Percentiles rank a stretch among this genome's conserved stretches.
These are phyloP conservation scores for Aspergillus cavernicola DNA, from an alignment of 495 filamentous ascomycete species.

Conservation along the genomic window DNA sequence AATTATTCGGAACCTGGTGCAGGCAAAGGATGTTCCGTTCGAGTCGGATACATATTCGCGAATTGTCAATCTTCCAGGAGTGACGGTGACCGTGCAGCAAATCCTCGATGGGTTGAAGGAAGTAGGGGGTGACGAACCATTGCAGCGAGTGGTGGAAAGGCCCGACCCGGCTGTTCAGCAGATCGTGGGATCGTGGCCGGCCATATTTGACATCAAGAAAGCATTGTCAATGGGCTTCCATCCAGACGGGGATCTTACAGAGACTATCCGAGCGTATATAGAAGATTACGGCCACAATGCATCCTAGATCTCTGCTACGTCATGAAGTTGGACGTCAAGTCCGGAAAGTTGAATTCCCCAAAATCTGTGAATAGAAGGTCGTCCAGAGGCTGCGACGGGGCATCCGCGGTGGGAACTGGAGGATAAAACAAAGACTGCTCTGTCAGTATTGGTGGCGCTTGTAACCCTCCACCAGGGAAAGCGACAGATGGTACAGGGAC, in stretches of 20 bases:
- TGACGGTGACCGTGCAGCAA: not conserved
- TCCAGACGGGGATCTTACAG: not conserved
- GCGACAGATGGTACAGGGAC: not conserved
- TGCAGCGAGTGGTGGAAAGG: not conserved
- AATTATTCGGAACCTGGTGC: slow-evolving; percentile 2
- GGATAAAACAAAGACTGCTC: not conserved
- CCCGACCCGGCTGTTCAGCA: not conserved
- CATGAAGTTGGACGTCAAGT: slow-evolving; percentile 11
- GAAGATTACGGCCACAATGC: slow-evolving; percentile 1
- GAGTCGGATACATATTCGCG: not conserved
- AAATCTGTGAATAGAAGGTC: slow-evolving; percentile 6
- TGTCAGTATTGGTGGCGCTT: not conserved
- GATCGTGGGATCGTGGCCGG: slow-evolving; percentile 6
- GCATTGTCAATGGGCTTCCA: not conserved
- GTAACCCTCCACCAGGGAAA: not conserved
- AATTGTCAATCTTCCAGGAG: slow-evolving; percentile 1
- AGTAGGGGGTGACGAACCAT: not conserved
- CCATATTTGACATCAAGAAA: not conserved
- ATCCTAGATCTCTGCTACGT: not conserved
- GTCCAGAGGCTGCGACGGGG: not conserved
- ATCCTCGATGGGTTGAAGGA: not conserved
- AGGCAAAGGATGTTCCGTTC: not conserved
- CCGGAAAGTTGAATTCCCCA: slow-evolving; percentile 7
- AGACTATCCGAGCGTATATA: slow-evolving; percentile 6
- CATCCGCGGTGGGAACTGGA: not conserved